A percentile compares a stretch with the other conserved stretches of the same genome.
These are phyloP conservation scores for Cyphellophora europaea DNA, from an alignment of 2,329 filamentous ascomycete species.

Conservation along the genomic window DNA sequence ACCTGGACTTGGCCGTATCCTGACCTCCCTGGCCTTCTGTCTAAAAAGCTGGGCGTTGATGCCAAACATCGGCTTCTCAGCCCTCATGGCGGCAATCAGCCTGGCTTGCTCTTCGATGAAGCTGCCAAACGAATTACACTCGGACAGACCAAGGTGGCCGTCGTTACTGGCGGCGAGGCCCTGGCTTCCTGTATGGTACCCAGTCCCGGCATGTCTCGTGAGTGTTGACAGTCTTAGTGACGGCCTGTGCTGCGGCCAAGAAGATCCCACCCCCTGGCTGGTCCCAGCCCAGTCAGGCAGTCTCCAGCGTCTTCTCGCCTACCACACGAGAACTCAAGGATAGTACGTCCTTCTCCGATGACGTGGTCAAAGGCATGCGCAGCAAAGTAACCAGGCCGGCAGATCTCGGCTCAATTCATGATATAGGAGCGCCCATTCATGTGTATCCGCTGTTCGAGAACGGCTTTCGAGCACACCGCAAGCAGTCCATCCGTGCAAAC, in stretches of 20 bases:
- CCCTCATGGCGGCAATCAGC: constrained; percentile 55
- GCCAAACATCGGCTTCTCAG: constrained; percentile 42
- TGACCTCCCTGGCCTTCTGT: constrained; percentile 47
- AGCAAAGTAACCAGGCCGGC: constrained; percentile 1
- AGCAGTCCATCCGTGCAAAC: constrained; percentile 47
- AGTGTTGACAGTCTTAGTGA: constrained; percentile 29
- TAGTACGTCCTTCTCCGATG: constrained; percentile 23
- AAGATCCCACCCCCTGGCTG: constrained; percentile 52
- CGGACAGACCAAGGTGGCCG: constrained; percentile 45
- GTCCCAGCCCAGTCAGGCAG: constrained; percentile 39
- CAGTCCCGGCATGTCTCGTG: constrained; percentile 14
- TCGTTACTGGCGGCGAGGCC: constrained; percentile 57
- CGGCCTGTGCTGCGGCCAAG: constrained; percentile 41
- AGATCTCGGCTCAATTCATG: constrained; percentile 49
- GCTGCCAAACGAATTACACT: constrained; percentile 48
- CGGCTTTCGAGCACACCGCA: constrained; percentile 47
- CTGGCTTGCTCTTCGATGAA: constrained; percentile 53
- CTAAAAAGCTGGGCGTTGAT: constrained; percentile 38
- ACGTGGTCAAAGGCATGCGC: neutral
- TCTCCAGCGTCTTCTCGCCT: constrained; percentile 41
- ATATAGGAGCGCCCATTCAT: constrained; percentile 55
- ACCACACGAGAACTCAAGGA: constrained; percentile 36
- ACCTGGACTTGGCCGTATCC: constrained; percentile 60
- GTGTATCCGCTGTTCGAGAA: constrained; percentile 62
- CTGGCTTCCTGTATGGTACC: constrained; percentile 41